Evolutionary conservation across 352 stramenopile species (phyloP).

Genomic region (Pythium vanterpoolii): DNA sequence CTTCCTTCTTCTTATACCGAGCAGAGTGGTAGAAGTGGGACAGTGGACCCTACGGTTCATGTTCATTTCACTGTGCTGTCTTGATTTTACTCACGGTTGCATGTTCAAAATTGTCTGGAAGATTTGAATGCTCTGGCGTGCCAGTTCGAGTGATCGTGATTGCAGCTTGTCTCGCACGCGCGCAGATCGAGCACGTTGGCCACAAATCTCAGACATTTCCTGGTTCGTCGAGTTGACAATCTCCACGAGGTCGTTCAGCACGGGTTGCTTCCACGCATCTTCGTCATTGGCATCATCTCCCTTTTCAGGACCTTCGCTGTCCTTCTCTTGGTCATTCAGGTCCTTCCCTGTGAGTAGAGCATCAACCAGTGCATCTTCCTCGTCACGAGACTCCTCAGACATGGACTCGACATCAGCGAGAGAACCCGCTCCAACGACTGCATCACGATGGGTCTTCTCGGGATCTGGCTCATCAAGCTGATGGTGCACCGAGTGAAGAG

Average conservation of each 20-base stretch:
- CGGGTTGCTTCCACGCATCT: slow-evolving; percentile 26
- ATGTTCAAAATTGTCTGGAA: slow-evolving; percentile 50
- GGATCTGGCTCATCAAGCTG: neutral
- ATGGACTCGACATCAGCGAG: slow-evolving; percentile 15
- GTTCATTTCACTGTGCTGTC: neutral
- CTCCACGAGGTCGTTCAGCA: slow-evolving; percentile 59
- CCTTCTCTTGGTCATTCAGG: neutral
- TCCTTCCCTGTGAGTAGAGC: neutral
- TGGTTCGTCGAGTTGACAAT: slow-evolving; percentile 51
- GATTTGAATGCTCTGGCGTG: slow-evolving; percentile 58
- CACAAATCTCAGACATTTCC: slow-evolving; percentile 37
- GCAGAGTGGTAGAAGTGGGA: no score
- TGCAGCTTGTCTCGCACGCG: slow-evolving; percentile 72
- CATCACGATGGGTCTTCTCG: neutral
- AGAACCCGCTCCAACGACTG: neutral
- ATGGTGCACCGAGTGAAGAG: slow-evolving; percentile 13
- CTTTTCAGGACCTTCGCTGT: neutral
- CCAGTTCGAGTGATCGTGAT: slow-evolving; percentile 51
- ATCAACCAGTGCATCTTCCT: slow-evolving; percentile 10
- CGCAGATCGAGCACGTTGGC: slow-evolving; percentile 50
- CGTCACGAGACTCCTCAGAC: slow-evolving; percentile 19
- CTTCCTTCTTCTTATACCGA: neutral
- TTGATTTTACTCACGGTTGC: slow-evolving; percentile 2
- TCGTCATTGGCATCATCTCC: slow-evolving; percentile 14
- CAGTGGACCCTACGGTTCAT: neutral